Base-by-base conservation (phyloP, 176 grass and related monocot genomes). In the Elymus sibiricus region DNA sequence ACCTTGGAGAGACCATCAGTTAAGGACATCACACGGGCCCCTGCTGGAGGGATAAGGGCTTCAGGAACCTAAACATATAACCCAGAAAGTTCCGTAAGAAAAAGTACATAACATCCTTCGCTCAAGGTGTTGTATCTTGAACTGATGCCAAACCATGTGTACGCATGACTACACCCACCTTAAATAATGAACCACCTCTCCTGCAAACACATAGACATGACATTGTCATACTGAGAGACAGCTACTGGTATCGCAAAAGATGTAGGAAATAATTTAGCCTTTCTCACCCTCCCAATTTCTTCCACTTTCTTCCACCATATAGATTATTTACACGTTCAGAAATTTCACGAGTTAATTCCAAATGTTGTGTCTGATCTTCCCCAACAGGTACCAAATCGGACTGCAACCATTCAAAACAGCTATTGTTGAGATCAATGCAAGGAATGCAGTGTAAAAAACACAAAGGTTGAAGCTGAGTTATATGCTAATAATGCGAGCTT, bases 1-100 rank as follows among this genome's bases (percentile, higher is more conserved):
- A 98, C 96, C 96, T 98, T 98, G 67, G 96, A 94, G 86, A 94
- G 93, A 88, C 97, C 97, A 88, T 98, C 94, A 77, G 93, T 95
- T 65, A 98, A 76, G 64, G 97, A 95, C 97, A 95, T 98, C 74
- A 98, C 88, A 70, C 97, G 89, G 39, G 97, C 97, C 44, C 97
- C 97, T 55, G 94, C 86, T 70, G 93, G 96, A 80, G 96, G 93
- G 85, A 98, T 91, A 82, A 98, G 84, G 19, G 90, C 96, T 88
- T 98, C 96, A 73, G 96, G 96, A 84, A 95, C 93, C 95, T 98
- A 91, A 90, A 86, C 27, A 38, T 82, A 32, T 39, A 88, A 78
- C 77, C 7, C 2, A 68, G 55, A 49, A 87, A 65, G 25, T 62
- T 90, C 25, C 46, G 19, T 66, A 89, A 80, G 28, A n/a, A 64